Base-by-base conservation (phyloP, 768 basidiomycete genomes). In the Cubamyces sp. region DNA sequence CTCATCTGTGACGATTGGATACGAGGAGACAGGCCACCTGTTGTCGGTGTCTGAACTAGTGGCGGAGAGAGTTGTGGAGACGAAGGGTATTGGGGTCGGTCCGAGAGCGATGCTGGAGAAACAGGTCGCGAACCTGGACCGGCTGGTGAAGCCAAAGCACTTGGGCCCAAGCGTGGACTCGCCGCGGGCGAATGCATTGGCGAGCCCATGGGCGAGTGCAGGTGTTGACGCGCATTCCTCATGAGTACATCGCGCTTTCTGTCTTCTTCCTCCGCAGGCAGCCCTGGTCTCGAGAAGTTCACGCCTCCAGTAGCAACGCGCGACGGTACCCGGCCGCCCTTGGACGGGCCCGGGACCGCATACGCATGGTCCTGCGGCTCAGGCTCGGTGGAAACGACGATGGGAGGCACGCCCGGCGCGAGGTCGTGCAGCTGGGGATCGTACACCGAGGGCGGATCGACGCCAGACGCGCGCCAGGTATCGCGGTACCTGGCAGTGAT, bases 231-330 rank as follows among this genome's bases (percentile, higher is more conserved):
- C 34, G 81, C 75, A 73, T 90, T 89, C 47, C 90, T 81, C 72
- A 87, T 83, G 52, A 91, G 74, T 16, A 81, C 81, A 47, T 72
- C 73, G 34, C 74, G 76, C 60, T 83, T 81, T 59, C 73, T 67
- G 28, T 75, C 75, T 46, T 76, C 74, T 65, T 78, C 77, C 0
- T 73, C 73, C 18, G 81, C 79, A 21, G 83, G 81, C 55, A 82
- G 65, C 23, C 37, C 80, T 48, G 88, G 87, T 51, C 87, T 77
- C 23, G 90, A 90, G 68, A 86, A 90, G 69, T 89, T 90, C 30
- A 80, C 71, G 15, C 77, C 77, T 5, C 79, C 76, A n/a, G 78
- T 77, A 23, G 39, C 47, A 49, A 70, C 71, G 47, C 79, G 73
- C 39, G 84, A 78, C 7, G 82, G 82, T 48, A 77, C 75, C 21